A percentile compares a stretch with the other conserved stretches of the same genome.
Conservation (phyloP, 192 early-diverging fungal genomes). For the Coemansia sp. region DNA sequence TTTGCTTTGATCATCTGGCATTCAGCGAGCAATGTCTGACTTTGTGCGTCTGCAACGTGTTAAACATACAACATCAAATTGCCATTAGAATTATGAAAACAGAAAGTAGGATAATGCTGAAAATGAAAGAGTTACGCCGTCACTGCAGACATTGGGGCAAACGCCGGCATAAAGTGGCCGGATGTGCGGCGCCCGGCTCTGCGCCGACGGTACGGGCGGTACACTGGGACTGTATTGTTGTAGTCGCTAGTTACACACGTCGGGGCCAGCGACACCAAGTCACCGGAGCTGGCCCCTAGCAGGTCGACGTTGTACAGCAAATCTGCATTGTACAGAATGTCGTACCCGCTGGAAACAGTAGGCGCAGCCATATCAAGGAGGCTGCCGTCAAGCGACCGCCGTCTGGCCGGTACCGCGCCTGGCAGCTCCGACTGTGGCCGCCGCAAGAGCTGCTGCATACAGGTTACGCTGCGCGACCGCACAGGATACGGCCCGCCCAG, state of each 20-base stretch:
- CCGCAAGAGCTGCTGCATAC: slow-evolving; percentile 10
- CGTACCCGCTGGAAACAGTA: not conserved
- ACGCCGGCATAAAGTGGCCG: not conserved
- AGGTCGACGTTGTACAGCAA: slow-evolving; percentile 23
- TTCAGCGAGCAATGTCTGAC: no score
- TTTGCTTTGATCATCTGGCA: no score
- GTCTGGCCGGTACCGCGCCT: not conserved
- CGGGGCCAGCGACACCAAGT: slow-evolving; percentile 43
- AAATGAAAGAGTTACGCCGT: not conserved
- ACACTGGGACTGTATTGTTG: not conserved
- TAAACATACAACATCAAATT: not conserved
- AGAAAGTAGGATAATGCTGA: not conserved
- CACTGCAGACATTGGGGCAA: slow-evolving; percentile 5
- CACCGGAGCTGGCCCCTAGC: slow-evolving; percentile 26
- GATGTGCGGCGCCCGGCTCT: not conserved
- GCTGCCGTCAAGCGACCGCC: slow-evolving; percentile 6
- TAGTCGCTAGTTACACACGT: not conserved
- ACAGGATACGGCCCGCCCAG: slow-evolving; percentile 7
- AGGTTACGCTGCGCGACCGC: slow-evolving; percentile 14
- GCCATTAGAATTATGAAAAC: not conserved
- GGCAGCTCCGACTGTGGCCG: not conserved
- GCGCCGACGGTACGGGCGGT: not conserved
- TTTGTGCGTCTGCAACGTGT: not conserved
- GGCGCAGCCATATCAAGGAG: not conserved
- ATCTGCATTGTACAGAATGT: slow-evolving; percentile 1